These are phyloP conservation scores for Earliella scabrosa DNA, from an alignment of 1,284 basidiomycete species.

Conservation along the genomic window DNA sequence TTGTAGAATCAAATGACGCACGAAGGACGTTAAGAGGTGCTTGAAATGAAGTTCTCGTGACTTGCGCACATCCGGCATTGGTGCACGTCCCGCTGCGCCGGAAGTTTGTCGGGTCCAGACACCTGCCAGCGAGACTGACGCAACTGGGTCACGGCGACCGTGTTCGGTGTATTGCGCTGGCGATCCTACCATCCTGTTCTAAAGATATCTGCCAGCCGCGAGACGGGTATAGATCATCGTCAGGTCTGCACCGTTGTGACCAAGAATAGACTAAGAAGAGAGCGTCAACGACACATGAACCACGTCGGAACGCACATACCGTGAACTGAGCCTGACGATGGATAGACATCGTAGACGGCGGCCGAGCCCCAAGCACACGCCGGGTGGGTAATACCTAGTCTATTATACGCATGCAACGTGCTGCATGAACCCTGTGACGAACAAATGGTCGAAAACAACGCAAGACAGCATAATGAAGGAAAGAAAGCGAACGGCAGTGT, in stretches of 20 bases:
- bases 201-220: slow-evolving; percentile 11
- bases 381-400: slow-evolving; percentile 7
- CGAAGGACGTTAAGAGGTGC: neutral
- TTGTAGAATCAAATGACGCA: too few relatives aligned
- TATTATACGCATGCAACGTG: slow-evolving; percentile 1
- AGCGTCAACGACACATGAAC: neutral
- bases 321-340: too few relatives aligned
- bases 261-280: neutral
- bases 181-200: neutral
- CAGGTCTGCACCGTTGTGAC: slow-evolving; percentile 8
- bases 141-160: slow-evolving; percentile 11
- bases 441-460: too few relatives aligned
- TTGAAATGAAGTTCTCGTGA: neutral
- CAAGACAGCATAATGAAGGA: neutral
- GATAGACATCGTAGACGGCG: too few relatives aligned
- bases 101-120: slow-evolving; percentile 14
- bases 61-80: neutral
- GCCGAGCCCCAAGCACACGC: slow-evolving; percentile 13
- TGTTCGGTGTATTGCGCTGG: slow-evolving; percentile 21
- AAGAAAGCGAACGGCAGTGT: neutral
- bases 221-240: slow-evolving; percentile 1
- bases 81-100: neutral
- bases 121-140: neutral
- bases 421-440: neutral
- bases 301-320: slow-evolving; percentile 9